These are phyloP conservation scores for Pisolithus microcarpus DNA, from an alignment of 768 basidiomycete genomes.

Conservation along the genomic window DNA sequence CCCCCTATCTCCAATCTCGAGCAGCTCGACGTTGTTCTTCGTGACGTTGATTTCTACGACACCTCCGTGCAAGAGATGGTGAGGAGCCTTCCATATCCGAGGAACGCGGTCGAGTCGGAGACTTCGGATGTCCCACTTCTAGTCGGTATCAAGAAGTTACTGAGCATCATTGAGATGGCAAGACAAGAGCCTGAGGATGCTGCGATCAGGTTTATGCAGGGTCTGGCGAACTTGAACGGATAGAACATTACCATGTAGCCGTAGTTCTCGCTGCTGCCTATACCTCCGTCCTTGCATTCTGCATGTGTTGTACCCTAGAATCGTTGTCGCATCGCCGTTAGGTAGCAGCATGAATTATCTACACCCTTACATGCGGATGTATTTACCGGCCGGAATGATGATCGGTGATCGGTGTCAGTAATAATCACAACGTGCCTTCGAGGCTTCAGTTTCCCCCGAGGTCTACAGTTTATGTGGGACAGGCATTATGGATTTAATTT, in stretches of 20 bases:
- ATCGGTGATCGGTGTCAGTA: too few species aligned
- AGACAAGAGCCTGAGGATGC: conserved; percentile 88
- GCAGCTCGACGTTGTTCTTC: conserved; percentile 69
- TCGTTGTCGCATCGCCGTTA: conserved; percentile 6
- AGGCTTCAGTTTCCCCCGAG: too few species aligned
- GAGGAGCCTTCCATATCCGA: conserved; percentile 54
- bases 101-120: conserved; percentile 33
- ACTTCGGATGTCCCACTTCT: conserved; percentile 46
- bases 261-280: background rate
- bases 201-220: conserved; percentile 59
- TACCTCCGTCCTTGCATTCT: background rate
- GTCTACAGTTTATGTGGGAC: too few species aligned
- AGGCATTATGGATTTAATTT: too few species aligned
- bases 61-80: conserved; percentile 48
- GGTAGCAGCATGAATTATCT: too few species aligned
- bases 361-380: too few species aligned
- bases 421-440: too few species aligned
- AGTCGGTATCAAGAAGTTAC: conserved; percentile 90
- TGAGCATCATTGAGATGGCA: conserved; percentile 93
- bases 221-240: conserved; percentile 47
- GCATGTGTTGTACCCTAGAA: background rate
- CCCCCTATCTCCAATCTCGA: conserved; percentile 70
- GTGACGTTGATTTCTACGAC: conserved; percentile 72
- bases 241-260: conserved; percentile 1
- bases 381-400: too few species aligned